Conservation (phyloP, 192 early-diverging fungal genomes). For the Radiomyces spectabilis region DNA sequence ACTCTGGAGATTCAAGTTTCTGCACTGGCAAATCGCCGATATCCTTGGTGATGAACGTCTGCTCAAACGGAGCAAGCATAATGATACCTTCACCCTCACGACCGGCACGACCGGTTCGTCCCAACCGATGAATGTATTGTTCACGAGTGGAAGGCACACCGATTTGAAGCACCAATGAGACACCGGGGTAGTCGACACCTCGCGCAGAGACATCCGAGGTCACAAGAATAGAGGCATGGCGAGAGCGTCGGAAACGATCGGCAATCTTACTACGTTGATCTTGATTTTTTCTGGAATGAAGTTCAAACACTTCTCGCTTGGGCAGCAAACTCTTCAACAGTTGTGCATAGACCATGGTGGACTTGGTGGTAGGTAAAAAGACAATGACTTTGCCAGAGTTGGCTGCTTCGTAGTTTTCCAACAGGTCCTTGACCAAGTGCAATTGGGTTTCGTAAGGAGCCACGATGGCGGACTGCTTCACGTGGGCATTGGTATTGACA, state of each 20-base stretch:
- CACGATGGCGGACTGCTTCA: constrained; percentile 72
- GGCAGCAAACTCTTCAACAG: constrained; percentile 45
- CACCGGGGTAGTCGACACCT: constrained; percentile 95
- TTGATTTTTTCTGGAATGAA: constrained; percentile 78
- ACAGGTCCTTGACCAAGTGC: constrained; percentile 50
- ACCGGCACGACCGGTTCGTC: constrained; percentile 94
- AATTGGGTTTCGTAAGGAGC: constrained; percentile 58
- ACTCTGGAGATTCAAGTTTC: constrained; percentile 27
- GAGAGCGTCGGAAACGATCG: constrained; percentile 62
- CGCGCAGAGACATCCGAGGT: constrained; percentile 96
- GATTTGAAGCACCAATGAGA: constrained; percentile 84
- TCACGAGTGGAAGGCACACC: constrained; percentile 77
- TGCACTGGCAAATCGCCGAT: constrained; percentile 53
- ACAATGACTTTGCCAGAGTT: constrained; percentile 79
- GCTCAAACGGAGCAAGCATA: constrained; percentile 73
- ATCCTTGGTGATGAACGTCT: constrained; percentile 52
- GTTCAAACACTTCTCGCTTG: constrained; percentile 17
- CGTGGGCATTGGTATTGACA: constrained; percentile 68
- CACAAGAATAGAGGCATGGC: constrained; percentile 59
- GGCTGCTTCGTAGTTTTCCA: constrained; percentile 53
- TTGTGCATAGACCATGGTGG: constrained; percentile 54
- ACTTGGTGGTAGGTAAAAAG: constrained; percentile 79
- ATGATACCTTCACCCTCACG: constrained; percentile 82
- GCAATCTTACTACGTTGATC: constrained; percentile 60
- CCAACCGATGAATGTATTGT: constrained; percentile 94